These are phyloP conservation scores for Acanthamoeba royreba DNA, from an alignment of 208 protist species.

Conservation along the genomic window DNA sequence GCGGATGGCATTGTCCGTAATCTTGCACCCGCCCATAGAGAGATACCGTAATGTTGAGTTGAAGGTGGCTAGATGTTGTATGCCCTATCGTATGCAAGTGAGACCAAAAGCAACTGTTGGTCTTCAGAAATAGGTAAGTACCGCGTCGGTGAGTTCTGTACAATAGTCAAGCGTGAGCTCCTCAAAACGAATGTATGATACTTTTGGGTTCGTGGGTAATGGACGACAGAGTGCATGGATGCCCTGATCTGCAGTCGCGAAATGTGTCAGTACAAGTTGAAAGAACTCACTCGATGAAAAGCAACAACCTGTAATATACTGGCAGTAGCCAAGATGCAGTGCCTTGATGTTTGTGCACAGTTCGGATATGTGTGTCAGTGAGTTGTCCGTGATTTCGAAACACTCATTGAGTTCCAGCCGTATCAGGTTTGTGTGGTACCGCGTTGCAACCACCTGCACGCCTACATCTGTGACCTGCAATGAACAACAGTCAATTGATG, in stretches of 20 bases:
- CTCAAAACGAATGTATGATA: neutral
- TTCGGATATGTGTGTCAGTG: neutral
- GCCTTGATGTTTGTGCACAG: neutral
- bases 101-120: neutral
- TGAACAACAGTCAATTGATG: neutral
- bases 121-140: neutral
- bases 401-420: neutral
- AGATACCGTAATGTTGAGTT: neutral
- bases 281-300: neutral
- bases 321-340: neutral
- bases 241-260: neutral
- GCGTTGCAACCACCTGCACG: neutral
- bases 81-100: neutral
- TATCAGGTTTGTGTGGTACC: neutral
- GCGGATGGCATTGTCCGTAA: slow-evolving; percentile 12
- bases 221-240: neutral
- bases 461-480: neutral
- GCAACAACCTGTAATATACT: neutral
- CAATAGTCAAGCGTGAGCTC: neutral
- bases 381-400: neutral
- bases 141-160: slow-evolving; percentile 1
- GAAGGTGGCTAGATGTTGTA: neutral
- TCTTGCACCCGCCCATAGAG: slow-evolving; percentile 13
- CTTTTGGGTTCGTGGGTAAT: neutral
- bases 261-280: neutral